phyloP scores from a whole-genome alignment of 1,139 yeast species.

The Saccharomycopsis hybrid region DNA sequence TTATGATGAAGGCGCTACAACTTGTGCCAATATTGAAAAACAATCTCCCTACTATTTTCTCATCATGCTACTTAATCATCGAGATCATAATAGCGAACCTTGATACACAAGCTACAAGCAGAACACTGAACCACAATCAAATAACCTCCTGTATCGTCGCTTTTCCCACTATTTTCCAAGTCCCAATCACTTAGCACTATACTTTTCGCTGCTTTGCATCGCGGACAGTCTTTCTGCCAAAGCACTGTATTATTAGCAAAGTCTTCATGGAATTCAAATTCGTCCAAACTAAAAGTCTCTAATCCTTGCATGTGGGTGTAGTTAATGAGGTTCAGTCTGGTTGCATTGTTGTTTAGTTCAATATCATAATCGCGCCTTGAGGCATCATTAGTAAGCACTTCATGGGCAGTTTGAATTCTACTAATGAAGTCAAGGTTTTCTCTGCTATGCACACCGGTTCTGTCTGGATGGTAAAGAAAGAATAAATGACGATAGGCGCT shows the following conservation, averaged over 20 bases:
- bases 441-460: neutral
- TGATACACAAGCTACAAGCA: constrained; percentile 80
- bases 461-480: constrained; percentile 14
- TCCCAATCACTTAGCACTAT: constrained; percentile 56
- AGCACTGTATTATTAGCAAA: constrained; percentile 28
- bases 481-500: constrained; percentile 7
- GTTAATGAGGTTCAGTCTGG: constrained; percentile 44
- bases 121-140: constrained; percentile 51
- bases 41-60: no score
- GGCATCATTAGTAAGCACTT: constrained; percentile 37
- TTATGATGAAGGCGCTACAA: no score
- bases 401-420: constrained; percentile 41
- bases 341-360: constrained; percentile 33
- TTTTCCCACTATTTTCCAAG: constrained; percentile 42
- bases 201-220: constrained; percentile 56
- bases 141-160: constrained; percentile 12
- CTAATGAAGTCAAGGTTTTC: constrained; percentile 2
- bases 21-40: no score
- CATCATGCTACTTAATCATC: constrained; percentile 6
- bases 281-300: constrained; percentile 59
- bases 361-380: constrained; percentile 44
- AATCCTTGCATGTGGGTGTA: constrained; percentile 50
- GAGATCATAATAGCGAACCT: constrained; percentile 53
- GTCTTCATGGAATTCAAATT: constrained; percentile 36
- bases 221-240: constrained; percentile 59